Base-by-base conservation (phyloP, 1,284 basidiomycete species). In the Rhizoctonia solani region DNA sequence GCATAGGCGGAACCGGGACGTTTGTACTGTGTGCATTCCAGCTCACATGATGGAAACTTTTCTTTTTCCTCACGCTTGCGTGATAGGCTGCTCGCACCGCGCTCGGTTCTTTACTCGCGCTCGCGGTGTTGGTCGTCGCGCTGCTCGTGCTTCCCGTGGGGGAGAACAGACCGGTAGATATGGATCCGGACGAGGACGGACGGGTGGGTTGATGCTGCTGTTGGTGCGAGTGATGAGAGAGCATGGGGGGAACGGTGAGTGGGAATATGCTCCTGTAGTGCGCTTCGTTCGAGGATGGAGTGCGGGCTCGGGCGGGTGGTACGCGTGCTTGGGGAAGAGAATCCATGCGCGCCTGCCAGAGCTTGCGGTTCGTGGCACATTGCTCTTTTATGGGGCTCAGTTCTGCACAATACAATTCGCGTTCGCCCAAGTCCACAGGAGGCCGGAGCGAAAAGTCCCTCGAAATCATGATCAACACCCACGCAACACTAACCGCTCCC, bases 391-490 rank as follows among this genome's bases (percentile, higher is more conserved):
- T 92, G 37, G 75, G 75, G 49, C 80, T 79, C 77, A 93, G 82
- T 76, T 88, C 90, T 89, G 73, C 21, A n/a, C n/a, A n/a, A n/a
- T n/a, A n/a, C n/a, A n/a, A 69, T 19, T 30, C 58, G 14, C 58
- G 53, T 9, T 66, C 59, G 8, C 65, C 49, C 11, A 47, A 49
- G 14, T 65, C 59, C 2, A 53, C 59, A 9, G 59, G 34, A 23
- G 59, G 44, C 42, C 25, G 44, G 13, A 65, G 59, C 32, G 81
- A 80, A 32, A 78, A 90, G 54, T 89, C 87, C 1, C 77, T 90
- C n/a, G 82, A 85, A 71, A 84, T 87, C 67, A 89, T 90, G 84
- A 81, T 89, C 56, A 78, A 82, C 29, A 85, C 84, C 0, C 89
- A 88, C 0, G 79, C 89, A 39, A 84, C 85, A 1, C 80, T 90